Evolutionary conservation across 73 alveolate genomes (phyloP), one percentile per base, ranked within the genome.

Genomic region (Urostyla sp.): DNA sequence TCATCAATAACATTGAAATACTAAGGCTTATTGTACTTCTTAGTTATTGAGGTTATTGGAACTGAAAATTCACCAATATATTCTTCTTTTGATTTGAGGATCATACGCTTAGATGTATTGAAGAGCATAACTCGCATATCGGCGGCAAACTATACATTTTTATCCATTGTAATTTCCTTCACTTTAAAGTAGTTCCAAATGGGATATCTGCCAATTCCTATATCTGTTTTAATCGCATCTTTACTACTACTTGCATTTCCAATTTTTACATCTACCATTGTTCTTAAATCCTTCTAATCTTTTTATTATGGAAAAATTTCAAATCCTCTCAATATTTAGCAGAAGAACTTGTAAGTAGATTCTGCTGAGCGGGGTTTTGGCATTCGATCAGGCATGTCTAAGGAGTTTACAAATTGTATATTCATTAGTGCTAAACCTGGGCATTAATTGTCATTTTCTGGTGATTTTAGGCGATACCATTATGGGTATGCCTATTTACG

Each of bases 261-360:
- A 26, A 87, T 66, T 27, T 84, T 53, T 31, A 88, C 72, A 23
- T 88, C 84, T 5, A 88, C 45, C 23, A 34, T 24, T 0, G 90
- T 46, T 35, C 84, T 72, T 8, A 87, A 40, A 16, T 44, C 37
- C n/a, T n/a, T n/a, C 16, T 77, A 85, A 31, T 79, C 86, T 30
- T 87, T 56, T 24, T 45, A 36, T 0, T 61, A 26, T 5, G 95
- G 94, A 35, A 90, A 87, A 45, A 91, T 26, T 30, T 91, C 97
- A 66, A 60, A 78, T 7, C 95, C 92, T 27, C 80, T 60, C 34
- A 74, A 58, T 24, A 91, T 35, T 18, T 88, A 44, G 31, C 60
- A 23, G 49, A 34, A 86, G 32, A 91, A 53, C 43, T 67, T 72
- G 46, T 40, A 76, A 11, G 58, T 80, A n/a, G 36, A 49, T 30